Evolutionary conservation across 352 stramenopile species (phyloP).

Genomic region (Pelagophyceae sp.): DNA sequence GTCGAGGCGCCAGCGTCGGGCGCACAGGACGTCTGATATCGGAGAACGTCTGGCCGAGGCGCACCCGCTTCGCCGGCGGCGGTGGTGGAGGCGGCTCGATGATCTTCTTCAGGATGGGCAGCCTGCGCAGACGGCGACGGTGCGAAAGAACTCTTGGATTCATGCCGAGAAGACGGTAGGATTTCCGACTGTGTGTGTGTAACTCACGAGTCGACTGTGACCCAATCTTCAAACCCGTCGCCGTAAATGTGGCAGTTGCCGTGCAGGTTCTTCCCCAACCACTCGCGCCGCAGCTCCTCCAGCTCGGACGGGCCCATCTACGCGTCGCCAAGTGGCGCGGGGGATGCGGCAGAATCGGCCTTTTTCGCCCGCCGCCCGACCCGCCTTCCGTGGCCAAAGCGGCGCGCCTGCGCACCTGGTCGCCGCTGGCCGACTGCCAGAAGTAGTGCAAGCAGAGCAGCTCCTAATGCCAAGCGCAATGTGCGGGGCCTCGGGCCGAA

Average conservation of each 20-base stretch:
- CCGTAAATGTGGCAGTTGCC: background rate
- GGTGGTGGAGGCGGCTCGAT: background rate
- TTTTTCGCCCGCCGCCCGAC: background rate
- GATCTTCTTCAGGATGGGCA: background rate
- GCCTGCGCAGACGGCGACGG: no score
- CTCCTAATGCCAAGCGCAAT: no score
- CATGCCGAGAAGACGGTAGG: no score
- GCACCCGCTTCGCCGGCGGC: background rate
- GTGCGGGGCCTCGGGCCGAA: no score
- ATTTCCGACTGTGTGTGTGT: no score
- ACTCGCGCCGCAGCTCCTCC: background rate
- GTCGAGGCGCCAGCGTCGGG: no score
- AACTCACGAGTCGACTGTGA: background rate
- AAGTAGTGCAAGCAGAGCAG: background rate
- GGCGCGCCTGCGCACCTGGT: background rate
- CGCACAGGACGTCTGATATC: no score
- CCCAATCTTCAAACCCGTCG: conserved; percentile 6
- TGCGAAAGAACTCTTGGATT: no score
- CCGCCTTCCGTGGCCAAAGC: background rate
- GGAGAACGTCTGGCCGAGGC: no score
- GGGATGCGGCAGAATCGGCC: background rate
- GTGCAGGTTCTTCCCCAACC: background rate
- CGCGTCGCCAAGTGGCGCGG: background rate
- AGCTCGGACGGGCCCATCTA: background rate
- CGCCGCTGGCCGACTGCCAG: background rate